These are phyloP conservation scores for Mycena rosella DNA, from an alignment of 768 basidiomycete species.

Conservation along the genomic window DNA sequence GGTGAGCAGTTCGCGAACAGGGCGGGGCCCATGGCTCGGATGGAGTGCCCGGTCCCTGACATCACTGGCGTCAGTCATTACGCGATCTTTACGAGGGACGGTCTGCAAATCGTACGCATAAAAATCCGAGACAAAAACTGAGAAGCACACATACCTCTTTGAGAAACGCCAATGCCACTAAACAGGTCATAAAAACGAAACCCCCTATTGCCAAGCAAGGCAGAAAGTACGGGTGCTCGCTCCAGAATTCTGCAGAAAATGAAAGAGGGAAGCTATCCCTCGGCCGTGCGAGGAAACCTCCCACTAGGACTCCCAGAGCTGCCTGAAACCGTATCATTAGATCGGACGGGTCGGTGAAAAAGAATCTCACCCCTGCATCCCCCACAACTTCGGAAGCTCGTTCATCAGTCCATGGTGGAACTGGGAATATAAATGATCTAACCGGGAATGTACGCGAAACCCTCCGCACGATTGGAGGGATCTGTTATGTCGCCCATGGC, in stretches of 20 bases:
- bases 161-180: neutral
- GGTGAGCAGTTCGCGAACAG: neutral
- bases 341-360: neutral
- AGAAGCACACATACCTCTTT: neutral
- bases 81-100: neutral
- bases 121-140: neutral
- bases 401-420: too few species aligned
- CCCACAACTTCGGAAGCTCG: constrained; percentile 46
- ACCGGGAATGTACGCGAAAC: constrained; percentile 52
- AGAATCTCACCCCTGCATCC: constrained; percentile 48
- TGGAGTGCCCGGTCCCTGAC: too few species aligned
- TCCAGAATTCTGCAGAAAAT: constrained; percentile 70
- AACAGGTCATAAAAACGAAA: neutral
- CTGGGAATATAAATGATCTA: neutral
- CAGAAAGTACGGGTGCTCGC: constrained; percentile 77
- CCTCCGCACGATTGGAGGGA: constrained; percentile 55
- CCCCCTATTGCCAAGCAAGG: constrained; percentile 56
- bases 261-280: constrained; percentile 71
- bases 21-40: neutral
- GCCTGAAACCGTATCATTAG: constrained; percentile 9
- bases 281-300: constrained; percentile 75
- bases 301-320: constrained; percentile 67
- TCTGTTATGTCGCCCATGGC: constrained; percentile 60
- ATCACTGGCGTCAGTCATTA: too few species aligned
- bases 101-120: neutral